Base-by-base conservation (phyloP, 176 grass and related monocot species). In the Aegilops longissima region DNA sequence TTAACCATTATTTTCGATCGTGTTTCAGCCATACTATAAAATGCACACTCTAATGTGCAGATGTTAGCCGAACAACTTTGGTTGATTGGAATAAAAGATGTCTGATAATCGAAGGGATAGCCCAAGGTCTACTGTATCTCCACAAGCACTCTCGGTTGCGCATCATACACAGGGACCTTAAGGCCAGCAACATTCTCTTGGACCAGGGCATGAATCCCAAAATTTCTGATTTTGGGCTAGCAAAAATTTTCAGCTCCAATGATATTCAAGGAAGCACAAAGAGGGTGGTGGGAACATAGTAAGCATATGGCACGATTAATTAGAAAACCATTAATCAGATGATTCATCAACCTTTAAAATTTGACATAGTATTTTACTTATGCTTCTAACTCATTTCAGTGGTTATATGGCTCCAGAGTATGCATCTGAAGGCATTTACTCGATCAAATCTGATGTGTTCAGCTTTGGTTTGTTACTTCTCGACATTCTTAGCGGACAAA, bases 101-200 rank as follows among this genome's bases (percentile, higher is more conserved):
- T 54, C 39, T 6, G 0, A 85, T 85, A 66, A 59, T 81, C 42
- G 82, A 85, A 76, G 87, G 82, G 12, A 33, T 85, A 67, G 87
- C 77, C 4, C 87, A 89, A 76, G 87, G 87, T 18, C 82, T 89
- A 27, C 59, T 89, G 5, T 89, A 89, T 51, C 30, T 89, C 35
- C 82, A 89, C 42, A 81, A 85, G 29, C 77, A 89, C 59, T 89
- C 82, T 34, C 66, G 76, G 9, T 24, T 85, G 30, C 77, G 68
- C 0, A 40, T 84, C 4, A 35, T 89, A 40, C 86, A 87, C 9
- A 58, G 86, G 20, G 79, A 82, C 12, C 34, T 88, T 25, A 88
- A 88, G 77, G 81, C 87, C 2, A 88, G 87, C 38, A 88, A 84
- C 21, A 84, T 88, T 64, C 87, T 88, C 29, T 84, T 88, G 73